A percentile compares a stretch with the other conserved stretches of the same genome.
Evolutionary conservation across 108 stramenopile species (phyloP).

Genomic region (Thalassiosira profunda): DNA sequence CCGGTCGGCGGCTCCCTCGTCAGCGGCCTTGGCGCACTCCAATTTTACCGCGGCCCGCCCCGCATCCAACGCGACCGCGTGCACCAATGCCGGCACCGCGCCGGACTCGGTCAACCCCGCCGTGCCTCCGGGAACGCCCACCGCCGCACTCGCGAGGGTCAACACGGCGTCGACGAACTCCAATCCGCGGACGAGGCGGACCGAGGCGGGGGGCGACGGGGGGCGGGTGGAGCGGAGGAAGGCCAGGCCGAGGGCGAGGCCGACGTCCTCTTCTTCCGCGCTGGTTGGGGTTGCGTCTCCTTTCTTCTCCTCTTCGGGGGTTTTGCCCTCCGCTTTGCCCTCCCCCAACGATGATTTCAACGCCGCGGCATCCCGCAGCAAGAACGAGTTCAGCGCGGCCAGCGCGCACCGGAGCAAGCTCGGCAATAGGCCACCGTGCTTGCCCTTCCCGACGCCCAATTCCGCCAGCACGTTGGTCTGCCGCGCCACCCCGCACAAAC

Average conservation of each 20-base stretch:
- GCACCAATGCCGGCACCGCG: slow-evolving; percentile 89
- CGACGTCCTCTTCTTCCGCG: slow-evolving; percentile 41
- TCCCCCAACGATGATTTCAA: slow-evolving; percentile 14
- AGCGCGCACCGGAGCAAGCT: slow-evolving; percentile 91
- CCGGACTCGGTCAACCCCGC: slow-evolving; percentile 93
- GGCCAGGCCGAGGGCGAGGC: slow-evolving; percentile 82
- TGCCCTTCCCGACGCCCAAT: slow-evolving; percentile 93
- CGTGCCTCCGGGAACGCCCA: slow-evolving; percentile 84
- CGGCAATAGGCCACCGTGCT: slow-evolving; percentile 91
- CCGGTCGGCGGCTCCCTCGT: neutral
- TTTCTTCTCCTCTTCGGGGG: neutral
- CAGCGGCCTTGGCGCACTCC: slow-evolving; percentile 16
- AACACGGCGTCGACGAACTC: slow-evolving; percentile 89
- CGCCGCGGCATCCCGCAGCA: slow-evolving; percentile 28
- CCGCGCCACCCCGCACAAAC: slow-evolving; percentile 66
- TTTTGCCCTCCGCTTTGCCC: slow-evolving; percentile 1
- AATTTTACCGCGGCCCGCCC: neutral
- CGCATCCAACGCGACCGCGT: slow-evolving; percentile 75
- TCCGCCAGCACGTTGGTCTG: slow-evolving; percentile 90
- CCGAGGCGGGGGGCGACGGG: slow-evolving; percentile 45
- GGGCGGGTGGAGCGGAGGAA: slow-evolving; percentile 85
- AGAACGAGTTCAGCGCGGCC: slow-evolving; percentile 70
- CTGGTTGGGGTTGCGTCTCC: neutral
- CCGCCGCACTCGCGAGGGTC: slow-evolving; percentile 84
- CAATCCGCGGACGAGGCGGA: slow-evolving; percentile 66